Evolutionary conservation across 2,329 filamentous ascomycete species (phyloP).

Genomic region (Sporothrix brunneoviolacea): DNA sequence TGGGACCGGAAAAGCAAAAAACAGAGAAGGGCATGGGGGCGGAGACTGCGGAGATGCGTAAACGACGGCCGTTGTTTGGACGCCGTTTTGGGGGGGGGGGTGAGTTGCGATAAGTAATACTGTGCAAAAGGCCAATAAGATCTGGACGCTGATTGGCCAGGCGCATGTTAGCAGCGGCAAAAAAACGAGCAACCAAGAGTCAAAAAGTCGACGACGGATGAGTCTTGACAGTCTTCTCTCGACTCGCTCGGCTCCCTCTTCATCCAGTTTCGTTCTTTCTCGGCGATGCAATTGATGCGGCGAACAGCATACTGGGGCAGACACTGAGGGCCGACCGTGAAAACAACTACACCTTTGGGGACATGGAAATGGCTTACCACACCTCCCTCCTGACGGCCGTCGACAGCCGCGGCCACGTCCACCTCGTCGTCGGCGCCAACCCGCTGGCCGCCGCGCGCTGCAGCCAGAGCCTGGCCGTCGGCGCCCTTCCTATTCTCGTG

Average conservation of each 20-base stretch:
- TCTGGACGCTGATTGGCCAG: slow-evolving; percentile 2
- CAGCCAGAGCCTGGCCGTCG: slow-evolving; percentile 70
- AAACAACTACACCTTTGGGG: no score
- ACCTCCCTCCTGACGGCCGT: slow-evolving; percentile 63
- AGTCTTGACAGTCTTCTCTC: background rate
- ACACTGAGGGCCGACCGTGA: no score
- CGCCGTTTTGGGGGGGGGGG: no score
- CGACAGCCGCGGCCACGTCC: slow-evolving; percentile 63
- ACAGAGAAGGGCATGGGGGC: no score
- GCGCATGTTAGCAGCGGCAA: background rate
- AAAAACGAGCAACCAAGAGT: no score
- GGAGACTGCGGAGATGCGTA: no score
- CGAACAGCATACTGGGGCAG: no score
- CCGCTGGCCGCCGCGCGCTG: slow-evolving; percentile 82
- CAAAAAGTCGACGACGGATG: background rate
- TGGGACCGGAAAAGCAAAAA: no score
- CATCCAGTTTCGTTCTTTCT: background rate
- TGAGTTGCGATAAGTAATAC: no score
- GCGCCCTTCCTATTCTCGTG: slow-evolving; percentile 73
- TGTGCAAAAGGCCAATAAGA: no score
- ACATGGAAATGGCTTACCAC: slow-evolving; percentile 18
- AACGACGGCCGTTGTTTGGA: background rate
- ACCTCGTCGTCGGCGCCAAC: slow-evolving; percentile 81
- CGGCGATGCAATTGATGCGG: no score
- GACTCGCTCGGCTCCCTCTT: no score